A percentile compares a stretch with the other conserved stretches of the same genome.
phyloP scores from a whole-genome alignment of 1,284 basidiomycete species.

The Marasmius tenuissimus region DNA sequence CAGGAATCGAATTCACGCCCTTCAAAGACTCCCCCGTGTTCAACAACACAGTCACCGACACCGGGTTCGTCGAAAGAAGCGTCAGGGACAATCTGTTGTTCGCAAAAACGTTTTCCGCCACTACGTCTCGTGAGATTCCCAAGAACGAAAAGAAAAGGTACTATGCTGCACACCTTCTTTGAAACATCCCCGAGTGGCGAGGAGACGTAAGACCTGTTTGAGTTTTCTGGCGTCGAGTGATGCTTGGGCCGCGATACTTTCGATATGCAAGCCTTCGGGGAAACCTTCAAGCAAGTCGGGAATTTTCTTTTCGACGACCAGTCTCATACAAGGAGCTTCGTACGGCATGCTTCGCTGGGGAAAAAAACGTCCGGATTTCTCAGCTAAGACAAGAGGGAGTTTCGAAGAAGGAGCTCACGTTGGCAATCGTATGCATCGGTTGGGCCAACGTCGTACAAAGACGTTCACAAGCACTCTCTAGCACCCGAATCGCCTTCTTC shows the following conservation, averaged over 20 bases:
- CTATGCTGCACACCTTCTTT: constrained; percentile 28
- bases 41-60: neutral
- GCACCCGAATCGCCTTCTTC: constrained; percentile 13
- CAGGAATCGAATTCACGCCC: constrained; percentile 1
- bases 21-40: constrained; percentile 5
- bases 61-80: constrained; percentile 9
- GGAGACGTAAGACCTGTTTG: constrained; percentile 32
- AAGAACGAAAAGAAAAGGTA: neutral
- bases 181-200: constrained; percentile 37
- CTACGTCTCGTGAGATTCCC: neutral
- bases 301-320: constrained; percentile 27
- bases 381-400: neutral
- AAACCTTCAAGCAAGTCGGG: constrained; percentile 28
- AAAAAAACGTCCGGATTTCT: neutral
- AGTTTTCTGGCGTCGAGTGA: constrained; percentile 31
- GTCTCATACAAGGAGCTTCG: constrained; percentile 26
- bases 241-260: constrained; percentile 26
- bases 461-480: constrained; percentile 16
- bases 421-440: constrained; percentile 26
- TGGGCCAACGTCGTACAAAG: constrained; percentile 14
- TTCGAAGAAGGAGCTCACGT: constrained; percentile 22
- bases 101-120: constrained; percentile 8
- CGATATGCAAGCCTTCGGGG: constrained; percentile 30
- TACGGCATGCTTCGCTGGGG: constrained; percentile 6
- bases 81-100: constrained; percentile 12